Evolutionary conservation across 208 protist genomes (phyloP), one percentile per base, ranked within the genome.

Genomic region (Blastocrithidia nonstop): DNA sequence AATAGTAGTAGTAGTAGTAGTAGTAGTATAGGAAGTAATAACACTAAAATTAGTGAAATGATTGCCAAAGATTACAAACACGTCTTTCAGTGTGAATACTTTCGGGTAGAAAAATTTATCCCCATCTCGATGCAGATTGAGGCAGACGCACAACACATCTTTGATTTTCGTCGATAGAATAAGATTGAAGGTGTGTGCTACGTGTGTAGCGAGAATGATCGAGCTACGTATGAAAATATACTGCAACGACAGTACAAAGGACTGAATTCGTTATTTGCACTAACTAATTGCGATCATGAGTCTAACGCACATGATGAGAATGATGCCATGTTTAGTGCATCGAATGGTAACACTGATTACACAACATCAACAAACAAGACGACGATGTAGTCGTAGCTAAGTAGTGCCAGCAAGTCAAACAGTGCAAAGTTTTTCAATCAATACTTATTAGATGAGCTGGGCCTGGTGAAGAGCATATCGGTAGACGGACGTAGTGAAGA

Each of bases 51-150:
- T 3, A 2, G 20, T 0, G n/a, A 41, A 23, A 24, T 40, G 19
- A 37, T 29, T 24, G 8, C 41, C 13, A 23, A 17, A n/a, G 31
- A 16, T 6, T 21, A 16, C 25, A 31, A 48, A 42, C 47, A 46
- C 31, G 40, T 36, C 1, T 19, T 73, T 5, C 64, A 68, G 33
- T 24, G 78, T 9, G 76, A 91, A 43, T 81, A 71, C 56, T 91
- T 91, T 33, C 66, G 74, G 0, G 82, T 91, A 2, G 82, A 91
- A 53, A 61, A 71, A 3, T 91, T 91, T 41, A 87, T 91, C 37
- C 82, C 82, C 2, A 45, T 91, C 11, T 53, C 77, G 15, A 88
- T 91, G 82, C 82, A 91, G 51, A 88, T 91, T 15, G 74, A 88
- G 38, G 82, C 82, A 0, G 82, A 91, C 46, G 82, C 77, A 20